Percentiles rank a stretch among this genome's conserved stretches.
Evolutionary conservation across 805 yeast species (phyloP).

Genomic region (Pichia paraexigua): DNA sequence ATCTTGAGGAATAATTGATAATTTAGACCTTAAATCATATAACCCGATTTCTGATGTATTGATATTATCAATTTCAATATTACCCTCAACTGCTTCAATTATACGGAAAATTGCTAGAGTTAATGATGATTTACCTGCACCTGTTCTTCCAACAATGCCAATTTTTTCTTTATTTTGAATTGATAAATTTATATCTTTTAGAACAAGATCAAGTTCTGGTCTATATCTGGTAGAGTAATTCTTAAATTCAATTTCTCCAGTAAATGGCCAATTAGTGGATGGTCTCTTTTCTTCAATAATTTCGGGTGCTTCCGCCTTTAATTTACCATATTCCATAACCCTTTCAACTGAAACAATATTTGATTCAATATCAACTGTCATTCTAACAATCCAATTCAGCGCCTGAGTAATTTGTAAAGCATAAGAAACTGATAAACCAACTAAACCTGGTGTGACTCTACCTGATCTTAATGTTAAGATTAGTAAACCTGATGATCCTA

Average conservation of each 20-base stretch:
- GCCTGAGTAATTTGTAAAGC: conserved; percentile 91
- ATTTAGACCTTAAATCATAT: conserved; percentile 63
- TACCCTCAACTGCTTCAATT: conserved; percentile 62
- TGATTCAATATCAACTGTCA: conserved; percentile 98
- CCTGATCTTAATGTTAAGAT: conserved; percentile 65
- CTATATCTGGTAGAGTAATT: conserved; percentile 82
- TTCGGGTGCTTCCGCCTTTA: conserved; percentile 69
- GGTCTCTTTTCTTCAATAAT: conserved; percentile 49
- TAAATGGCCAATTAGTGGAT: conserved; percentile 59
- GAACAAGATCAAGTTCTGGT: conserved; percentile 68
- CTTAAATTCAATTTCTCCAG: conserved; percentile 59
- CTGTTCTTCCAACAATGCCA: conserved; percentile 96
- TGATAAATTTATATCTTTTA: conserved; percentile 56
- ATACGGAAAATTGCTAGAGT: conserved; percentile 79
- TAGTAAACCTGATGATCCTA: conserved; percentile 77
- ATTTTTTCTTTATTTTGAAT: conserved; percentile 74
- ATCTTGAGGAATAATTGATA: conserved; percentile 90
- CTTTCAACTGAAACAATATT: conserved; percentile 82
- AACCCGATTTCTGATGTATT: conserved; percentile 64
- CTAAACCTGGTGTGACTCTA: conserved; percentile 74
- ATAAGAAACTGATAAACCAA: conserved; percentile 90
- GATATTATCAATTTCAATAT: conserved; percentile 62
- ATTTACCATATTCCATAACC: conserved; percentile 44
- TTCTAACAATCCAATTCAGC: conserved; percentile 94
- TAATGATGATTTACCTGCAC: conserved; percentile 89